Conservation (phyloP, 305 asterid species). For the Solanum hybrid region DNA sequence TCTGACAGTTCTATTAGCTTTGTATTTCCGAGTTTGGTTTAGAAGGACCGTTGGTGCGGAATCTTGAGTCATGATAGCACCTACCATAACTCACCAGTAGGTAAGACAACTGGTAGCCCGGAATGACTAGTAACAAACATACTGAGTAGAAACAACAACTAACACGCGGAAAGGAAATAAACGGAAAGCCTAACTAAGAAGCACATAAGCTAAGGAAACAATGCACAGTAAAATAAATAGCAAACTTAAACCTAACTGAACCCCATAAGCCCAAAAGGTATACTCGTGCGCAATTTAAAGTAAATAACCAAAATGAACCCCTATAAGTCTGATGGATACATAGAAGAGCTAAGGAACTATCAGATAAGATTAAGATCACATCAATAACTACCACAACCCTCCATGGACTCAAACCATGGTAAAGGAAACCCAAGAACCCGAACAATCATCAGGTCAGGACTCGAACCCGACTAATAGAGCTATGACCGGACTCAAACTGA, state of each 20-base stretch:
- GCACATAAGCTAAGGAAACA: neutral
- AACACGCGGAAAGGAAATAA: neutral
- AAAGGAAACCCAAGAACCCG: neutral
- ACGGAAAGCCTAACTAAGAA: neutral
- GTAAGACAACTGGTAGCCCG: neutral
- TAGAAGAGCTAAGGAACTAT: neutral
- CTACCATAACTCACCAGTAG: neutral
- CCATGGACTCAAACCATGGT: neutral
- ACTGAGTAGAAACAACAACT: neutral
- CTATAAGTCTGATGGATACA: neutral
- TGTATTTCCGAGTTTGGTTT: neutral
- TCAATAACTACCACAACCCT: neutral
- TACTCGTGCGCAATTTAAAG: neutral
- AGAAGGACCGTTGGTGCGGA: neutral
- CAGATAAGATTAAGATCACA: neutral
- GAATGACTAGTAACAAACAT: neutral
- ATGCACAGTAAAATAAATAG: neutral
- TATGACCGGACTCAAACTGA: neutral
- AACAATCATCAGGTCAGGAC: neutral
- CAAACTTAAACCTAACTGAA: neutral
- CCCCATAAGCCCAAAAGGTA: neutral
- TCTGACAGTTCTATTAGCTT: neutral
- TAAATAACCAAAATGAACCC: neutral
- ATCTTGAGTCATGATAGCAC: neutral
- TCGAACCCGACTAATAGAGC: neutral